Conservation (phyloP, 371 early-diverging fungal species). For the Dinochytrium kinnereticum region DNA sequence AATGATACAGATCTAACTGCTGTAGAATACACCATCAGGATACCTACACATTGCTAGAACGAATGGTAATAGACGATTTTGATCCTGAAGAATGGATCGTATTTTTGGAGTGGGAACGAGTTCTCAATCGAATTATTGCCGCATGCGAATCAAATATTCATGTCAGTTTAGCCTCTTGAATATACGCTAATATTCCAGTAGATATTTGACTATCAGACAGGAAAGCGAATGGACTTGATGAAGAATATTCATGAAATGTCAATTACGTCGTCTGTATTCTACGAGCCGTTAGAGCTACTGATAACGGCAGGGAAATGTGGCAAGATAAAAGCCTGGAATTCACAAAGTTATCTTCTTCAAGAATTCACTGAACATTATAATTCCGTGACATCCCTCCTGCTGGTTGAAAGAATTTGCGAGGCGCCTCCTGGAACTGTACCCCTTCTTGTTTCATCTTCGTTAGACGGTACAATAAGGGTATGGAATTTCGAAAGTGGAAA, state of each 20-base stretch:
- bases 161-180: slow-evolving; percentile 17
- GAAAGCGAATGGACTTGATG: slow-evolving; percentile 39
- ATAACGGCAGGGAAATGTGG: slow-evolving; percentile 54
- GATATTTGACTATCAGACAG: slow-evolving; percentile 45
- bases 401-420: slow-evolving; percentile 39
- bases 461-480: slow-evolving; percentile 92
- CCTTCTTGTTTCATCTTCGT: slow-evolving; percentile 41
- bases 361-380: slow-evolving; percentile 49
- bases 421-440: slow-evolving; percentile 37
- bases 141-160: slow-evolving; percentile 40
- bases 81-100: slow-evolving; percentile 26
- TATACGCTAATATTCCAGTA: background rate
- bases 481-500: slow-evolving; percentile 95
- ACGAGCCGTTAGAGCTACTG: slow-evolving; percentile 50
- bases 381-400: slow-evolving; percentile 45
- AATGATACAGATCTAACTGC: too few species aligned
- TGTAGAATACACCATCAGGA: slow-evolving; percentile 8
- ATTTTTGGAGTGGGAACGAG: slow-evolving; percentile 23
- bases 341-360: slow-evolving; percentile 44
- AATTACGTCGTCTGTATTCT: slow-evolving; percentile 45
- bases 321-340: slow-evolving; percentile 53
- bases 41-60: background rate
- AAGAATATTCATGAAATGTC: slow-evolving; percentile 48
- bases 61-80: slow-evolving; percentile 1
- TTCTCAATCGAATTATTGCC: slow-evolving; percentile 40